These are phyloP conservation scores for Cladophialophora carrionii DNA, from an alignment of 2,329 filamentous ascomycete species.

Conservation along the genomic window DNA sequence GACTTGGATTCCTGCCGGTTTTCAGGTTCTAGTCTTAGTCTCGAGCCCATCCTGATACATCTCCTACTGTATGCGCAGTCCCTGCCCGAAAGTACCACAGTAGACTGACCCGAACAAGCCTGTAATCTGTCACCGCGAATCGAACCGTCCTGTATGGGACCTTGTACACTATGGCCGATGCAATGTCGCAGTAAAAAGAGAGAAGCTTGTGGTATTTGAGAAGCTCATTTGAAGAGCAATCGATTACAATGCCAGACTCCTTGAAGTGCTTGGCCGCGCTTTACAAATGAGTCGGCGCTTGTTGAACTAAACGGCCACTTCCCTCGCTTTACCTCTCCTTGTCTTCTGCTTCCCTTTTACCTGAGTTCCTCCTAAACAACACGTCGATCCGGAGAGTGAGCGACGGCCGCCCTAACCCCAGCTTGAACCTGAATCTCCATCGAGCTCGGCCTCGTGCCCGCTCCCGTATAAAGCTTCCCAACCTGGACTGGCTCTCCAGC, in stretches of 20 bases:
- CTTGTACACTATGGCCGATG: not conserved
- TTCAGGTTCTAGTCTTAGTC: not conserved
- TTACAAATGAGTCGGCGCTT: not conserved
- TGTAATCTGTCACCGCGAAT: not conserved
- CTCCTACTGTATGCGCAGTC: not conserved
- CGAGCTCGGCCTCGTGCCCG: not conserved
- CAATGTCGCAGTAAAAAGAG: not conserved
- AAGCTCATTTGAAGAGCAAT: not conserved
- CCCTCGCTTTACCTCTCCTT: not conserved
- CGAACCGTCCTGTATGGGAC: not conserved
- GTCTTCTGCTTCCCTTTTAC: not conserved
- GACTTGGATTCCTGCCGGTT: not conserved
- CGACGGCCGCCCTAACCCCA: not conserved
- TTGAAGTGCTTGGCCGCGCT: not conserved
- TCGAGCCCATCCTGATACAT: not conserved
- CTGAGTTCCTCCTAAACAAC: not conserved
- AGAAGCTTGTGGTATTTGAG: not conserved
- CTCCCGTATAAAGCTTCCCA: too few relatives aligned
- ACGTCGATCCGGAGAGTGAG: not conserved
- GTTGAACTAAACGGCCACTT: not conserved
- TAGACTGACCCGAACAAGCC: not conserved
- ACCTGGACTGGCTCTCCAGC: too few relatives aligned
- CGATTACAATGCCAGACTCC: not conserved
- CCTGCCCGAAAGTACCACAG: not conserved
- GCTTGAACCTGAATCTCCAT: not conserved